Conservation (phyloP, 495 filamentous ascomycete species). For the Aspergillus nidulans region DNA sequence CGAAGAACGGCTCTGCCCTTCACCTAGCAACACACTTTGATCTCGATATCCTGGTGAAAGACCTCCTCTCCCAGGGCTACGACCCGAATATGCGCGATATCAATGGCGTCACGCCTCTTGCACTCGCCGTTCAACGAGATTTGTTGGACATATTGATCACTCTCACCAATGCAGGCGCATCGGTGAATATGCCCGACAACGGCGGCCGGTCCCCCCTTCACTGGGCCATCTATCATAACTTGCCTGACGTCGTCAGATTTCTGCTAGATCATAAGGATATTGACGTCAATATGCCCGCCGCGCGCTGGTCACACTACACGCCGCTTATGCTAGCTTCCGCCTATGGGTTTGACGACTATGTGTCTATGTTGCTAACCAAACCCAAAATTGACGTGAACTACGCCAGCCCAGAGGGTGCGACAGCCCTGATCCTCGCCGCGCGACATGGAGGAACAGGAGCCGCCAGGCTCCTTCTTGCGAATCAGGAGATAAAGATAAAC, state of each 20-base stretch:
- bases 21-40: slow-evolving; percentile 5
- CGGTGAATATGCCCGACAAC: background rate
- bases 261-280: background rate
- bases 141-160: background rate
- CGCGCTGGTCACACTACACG: background rate
- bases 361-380: background rate
- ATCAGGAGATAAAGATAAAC: slow-evolving; percentile 1
- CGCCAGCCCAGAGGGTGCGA: background rate
- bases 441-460: background rate
- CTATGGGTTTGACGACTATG: background rate
- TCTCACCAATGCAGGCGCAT: background rate
- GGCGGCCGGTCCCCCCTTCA: background rate
- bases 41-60: background rate
- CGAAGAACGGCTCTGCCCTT: slow-evolving; percentile 3
- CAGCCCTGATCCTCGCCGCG: slow-evolving; percentile 1
- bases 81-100: background rate
- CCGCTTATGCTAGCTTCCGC: background rate
- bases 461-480: background rate
- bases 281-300: background rate
- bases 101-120: background rate
- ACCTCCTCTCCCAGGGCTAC: background rate
- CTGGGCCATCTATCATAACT: background rate
- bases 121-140: background rate
- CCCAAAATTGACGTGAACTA: slow-evolving; percentile 1
- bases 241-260: background rate